Evolutionary conservation across 306 rosid genomes (phyloP), one percentile per base, ranked within the genome.

Genomic region (Amphicarpaea edgeworthii): DNA sequence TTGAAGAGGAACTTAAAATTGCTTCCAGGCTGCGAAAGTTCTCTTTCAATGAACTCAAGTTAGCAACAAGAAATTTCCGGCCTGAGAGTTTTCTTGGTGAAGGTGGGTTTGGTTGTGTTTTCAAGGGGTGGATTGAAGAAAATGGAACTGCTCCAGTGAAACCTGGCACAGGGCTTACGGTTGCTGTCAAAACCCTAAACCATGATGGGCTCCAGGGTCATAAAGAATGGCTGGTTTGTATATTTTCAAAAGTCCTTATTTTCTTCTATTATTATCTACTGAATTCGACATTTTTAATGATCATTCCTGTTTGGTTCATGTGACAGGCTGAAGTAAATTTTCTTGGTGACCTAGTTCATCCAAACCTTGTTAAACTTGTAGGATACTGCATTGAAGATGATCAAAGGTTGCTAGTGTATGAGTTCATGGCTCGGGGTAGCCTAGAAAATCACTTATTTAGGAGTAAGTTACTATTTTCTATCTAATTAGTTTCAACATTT

Each of bases 11-110:
- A 75, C 91, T 94, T 70, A 94, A 91, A 88, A 91, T 94, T 85
- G 91, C 98, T 67, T 88, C 97, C 41, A 87, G 96, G 76, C 88
- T 94, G 61, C 83, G 96, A 60, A 94, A 94, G 55, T 94, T 94
- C 77, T 59, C 89, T 34, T 94, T 94, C 72, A 91, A 87, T 71
- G 98, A 94, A 73, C 98, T 94, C 75, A 94, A 94, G 86, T 80
- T 81, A 81, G 97, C 98, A 15, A 94, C 98, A 53, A 90, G 98
- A 85, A 94, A 94, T 83, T 94, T 94, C 67, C 88, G 98, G 83
- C 98, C 98, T 12, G 98, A 94, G 85, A 91, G 97, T 86, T 97
- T 94, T 86, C 98, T 94, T 60, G 98, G 98, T 45, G 98, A 94
- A 87, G 98, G 98, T 77, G 98, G 98, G 67, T 94, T 94, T 83